Evolutionary conservation across 2,329 filamentous ascomycete genomes (phyloP).

Genomic region (Fusarium floridanum): DNA sequence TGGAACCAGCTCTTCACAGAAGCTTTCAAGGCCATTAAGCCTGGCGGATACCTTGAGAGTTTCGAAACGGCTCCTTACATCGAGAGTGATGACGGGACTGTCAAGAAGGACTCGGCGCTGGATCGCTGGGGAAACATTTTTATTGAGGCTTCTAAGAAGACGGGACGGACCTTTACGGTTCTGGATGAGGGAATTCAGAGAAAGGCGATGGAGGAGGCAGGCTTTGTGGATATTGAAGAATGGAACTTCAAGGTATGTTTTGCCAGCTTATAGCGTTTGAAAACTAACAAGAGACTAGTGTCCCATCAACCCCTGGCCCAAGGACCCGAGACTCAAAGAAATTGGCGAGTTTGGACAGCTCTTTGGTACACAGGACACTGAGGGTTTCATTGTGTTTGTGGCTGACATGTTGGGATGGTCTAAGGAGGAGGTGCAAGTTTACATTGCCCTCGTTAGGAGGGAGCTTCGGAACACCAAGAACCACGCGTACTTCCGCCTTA

Average conservation of each 20-base stretch:
- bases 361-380: background rate
- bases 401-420: background rate
- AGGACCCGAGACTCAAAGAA: background rate
- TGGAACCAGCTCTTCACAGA: slow-evolving; percentile 67
- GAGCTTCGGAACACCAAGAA: background rate
- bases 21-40: slow-evolving; percentile 64
- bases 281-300: background rate
- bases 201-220: slow-evolving; percentile 40
- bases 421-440: background rate
- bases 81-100: slow-evolving; percentile 50
- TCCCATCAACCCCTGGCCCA: background rate
- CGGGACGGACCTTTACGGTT: slow-evolving; percentile 48
- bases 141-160: slow-evolving; percentile 46
- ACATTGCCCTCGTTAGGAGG: background rate
- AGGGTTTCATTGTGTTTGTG: background rate
- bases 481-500: background rate
- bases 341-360: background rate
- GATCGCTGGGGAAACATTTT: slow-evolving; percentile 49
- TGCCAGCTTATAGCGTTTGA: background rate
- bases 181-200: slow-evolving; percentile 36
- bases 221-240: slow-evolving; percentile 34
- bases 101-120: slow-evolving; percentile 45
- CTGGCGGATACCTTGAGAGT: slow-evolving; percentile 63
- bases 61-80: slow-evolving; percentile 47
- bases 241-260: slow-evolving; percentile 35